Conservation (phyloP, 2,329 filamentous ascomycete genomes). For the Amauroascus niger region DNA sequence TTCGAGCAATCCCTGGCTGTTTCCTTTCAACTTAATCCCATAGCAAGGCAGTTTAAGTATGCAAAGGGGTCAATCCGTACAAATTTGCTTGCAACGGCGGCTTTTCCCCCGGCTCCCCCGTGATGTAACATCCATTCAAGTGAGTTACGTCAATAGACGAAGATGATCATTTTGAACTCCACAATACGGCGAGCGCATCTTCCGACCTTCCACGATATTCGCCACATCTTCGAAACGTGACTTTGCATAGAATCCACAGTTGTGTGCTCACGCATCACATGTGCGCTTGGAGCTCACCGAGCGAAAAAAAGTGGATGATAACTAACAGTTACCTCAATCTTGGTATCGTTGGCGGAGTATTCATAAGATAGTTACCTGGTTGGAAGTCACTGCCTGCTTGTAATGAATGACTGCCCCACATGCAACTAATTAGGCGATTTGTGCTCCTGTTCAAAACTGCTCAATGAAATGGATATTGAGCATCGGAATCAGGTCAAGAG, state of each 20-base stretch:
- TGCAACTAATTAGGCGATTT: not conserved
- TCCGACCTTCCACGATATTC: not conserved
- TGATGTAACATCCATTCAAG: not conserved
- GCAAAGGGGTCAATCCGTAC: not conserved
- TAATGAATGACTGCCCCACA: not conserved
- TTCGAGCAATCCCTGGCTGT: not conserved
- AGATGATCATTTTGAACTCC: not conserved
- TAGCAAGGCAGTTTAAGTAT: not conserved
- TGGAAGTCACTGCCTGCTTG: not conserved
- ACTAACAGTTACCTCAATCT: not conserved
- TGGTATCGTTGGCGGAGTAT: conserved; percentile 4
- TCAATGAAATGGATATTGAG: not conserved
- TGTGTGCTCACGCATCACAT: not conserved
- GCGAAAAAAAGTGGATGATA: not conserved
- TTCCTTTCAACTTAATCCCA: not conserved
- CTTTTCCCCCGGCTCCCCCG: not conserved
- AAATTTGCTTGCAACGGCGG: not conserved
- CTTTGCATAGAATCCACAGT: not conserved
- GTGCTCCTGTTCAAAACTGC: not conserved
- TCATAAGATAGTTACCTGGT: not conserved
- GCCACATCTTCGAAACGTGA: not conserved
- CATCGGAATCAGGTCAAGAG: not conserved
- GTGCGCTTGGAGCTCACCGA: not conserved
- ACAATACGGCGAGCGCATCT: not conserved
- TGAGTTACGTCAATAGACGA: not conserved